These are phyloP conservation scores for Coelastrella sp. DNA, from an alignment of 139 green algal genomes.

Conservation along the genomic window DNA sequence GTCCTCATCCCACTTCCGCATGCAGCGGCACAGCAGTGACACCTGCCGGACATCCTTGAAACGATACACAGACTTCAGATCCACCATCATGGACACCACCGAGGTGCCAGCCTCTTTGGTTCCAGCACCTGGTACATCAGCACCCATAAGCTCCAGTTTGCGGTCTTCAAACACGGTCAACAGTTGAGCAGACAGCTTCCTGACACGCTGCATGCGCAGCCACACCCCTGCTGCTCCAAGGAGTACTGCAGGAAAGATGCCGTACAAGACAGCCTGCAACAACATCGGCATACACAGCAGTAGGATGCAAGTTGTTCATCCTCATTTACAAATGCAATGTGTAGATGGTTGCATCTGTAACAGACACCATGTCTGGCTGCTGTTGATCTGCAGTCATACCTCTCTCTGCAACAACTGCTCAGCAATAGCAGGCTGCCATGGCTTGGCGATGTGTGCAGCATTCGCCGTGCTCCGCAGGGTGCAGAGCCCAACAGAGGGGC, in stretches of 20 bases:
- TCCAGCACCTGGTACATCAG: background rate
- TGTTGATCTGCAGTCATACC: background rate
- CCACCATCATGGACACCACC: background rate
- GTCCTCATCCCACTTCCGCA: slow-evolving; percentile 38
- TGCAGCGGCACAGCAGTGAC: background rate
- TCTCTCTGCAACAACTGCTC: background rate
- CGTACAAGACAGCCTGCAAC: slow-evolving; percentile 35
- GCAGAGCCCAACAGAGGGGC: background rate
- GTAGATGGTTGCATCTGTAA: no score
- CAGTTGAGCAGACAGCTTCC: background rate
- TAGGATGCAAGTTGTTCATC: background rate
- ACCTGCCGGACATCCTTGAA: slow-evolving; percentile 27
- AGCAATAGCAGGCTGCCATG: background rate
- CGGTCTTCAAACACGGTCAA: background rate
- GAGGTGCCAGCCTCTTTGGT: background rate
- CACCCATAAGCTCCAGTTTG: background rate
- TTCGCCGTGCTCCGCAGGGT: no score
- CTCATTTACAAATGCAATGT: background rate
- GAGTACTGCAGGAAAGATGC: slow-evolving; percentile 31
- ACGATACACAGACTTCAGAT: slow-evolving; percentile 8
- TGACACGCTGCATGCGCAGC: background rate
- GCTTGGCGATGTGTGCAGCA: background rate
- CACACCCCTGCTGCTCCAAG: background rate
- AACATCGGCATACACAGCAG: background rate
- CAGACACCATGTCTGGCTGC: background rate